Evolutionary conservation across 2,329 filamentous ascomycete species (phyloP).

Genomic region (Domatiomyces globalis): DNA sequence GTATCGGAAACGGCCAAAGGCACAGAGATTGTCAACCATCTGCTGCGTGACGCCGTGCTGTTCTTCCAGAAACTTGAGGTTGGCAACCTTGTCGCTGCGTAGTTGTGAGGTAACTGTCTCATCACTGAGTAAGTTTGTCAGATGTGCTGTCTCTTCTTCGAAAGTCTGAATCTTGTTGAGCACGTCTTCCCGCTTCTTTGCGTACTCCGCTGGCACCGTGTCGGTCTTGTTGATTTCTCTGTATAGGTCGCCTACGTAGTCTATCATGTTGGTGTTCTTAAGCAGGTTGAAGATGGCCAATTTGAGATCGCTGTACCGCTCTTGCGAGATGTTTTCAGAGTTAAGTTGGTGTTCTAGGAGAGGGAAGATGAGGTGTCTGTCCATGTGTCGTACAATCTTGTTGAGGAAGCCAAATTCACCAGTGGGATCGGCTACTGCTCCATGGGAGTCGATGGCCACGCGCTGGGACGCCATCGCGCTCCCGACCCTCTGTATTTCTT

Average conservation of each 20-base stretch:
- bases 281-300: constrained; percentile 85
- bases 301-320: constrained; percentile 51
- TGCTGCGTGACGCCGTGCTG: constrained; percentile 86
- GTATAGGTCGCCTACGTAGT: constrained; percentile 87
- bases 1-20: constrained; percentile 95
- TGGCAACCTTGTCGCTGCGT: constrained; percentile 92
- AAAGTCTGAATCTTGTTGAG: constrained; percentile 67
- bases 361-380: constrained; percentile 92
- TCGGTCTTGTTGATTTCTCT: constrained; percentile 72
- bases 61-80: constrained; percentile 96
- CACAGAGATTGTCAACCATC: constrained; percentile 91
- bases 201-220: constrained; percentile 69
- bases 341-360: constrained; percentile 82
- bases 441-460: background rate
- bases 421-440: constrained; percentile 38
- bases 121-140: constrained; percentile 71
- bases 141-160: constrained; percentile 76
- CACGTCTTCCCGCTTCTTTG: constrained; percentile 78
- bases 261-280: constrained; percentile 97
- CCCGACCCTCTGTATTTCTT: background rate
- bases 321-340: constrained; percentile 62
- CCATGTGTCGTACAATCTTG: constrained; percentile 80
- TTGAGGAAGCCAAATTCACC: constrained; percentile 64
- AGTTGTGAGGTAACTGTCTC: constrained; percentile 84
- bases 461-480: background rate